These are phyloP conservation scores for Tetradesmus obliquus DNA, from an alignment of 139 green algal species.

Conservation along the genomic window DNA sequence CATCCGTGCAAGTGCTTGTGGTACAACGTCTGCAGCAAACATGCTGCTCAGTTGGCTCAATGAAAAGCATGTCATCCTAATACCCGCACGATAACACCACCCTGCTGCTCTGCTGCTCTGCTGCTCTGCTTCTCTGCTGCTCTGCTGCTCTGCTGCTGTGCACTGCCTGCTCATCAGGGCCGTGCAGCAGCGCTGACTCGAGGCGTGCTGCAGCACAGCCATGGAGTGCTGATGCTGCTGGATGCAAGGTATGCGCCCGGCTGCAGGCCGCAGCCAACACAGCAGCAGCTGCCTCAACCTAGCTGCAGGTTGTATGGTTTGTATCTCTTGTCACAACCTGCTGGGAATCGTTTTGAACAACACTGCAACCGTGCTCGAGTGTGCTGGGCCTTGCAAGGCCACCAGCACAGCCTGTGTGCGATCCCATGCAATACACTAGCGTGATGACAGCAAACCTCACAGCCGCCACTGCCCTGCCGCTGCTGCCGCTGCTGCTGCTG, in stretches of 20 bases:
- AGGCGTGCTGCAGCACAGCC: slow-evolving; percentile 59
- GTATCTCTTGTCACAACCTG: no score
- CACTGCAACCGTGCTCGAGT: no score
- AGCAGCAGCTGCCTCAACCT: not conserved
- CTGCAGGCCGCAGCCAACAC: not conserved
- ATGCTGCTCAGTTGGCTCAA: no score
- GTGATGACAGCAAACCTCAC: not conserved
- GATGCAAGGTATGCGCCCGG: slow-evolving; percentile 70
- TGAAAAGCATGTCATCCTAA: no score
- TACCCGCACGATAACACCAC: no score
- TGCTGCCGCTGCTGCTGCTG: not conserved
- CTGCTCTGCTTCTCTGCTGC: slow-evolving; percentile 14
- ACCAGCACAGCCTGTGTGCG: not conserved
- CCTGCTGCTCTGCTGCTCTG: not conserved
- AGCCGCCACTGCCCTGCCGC: not conserved
- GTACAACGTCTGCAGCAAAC: no score
- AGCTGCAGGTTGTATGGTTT: not conserved
- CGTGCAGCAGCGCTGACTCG: slow-evolving; percentile 73
- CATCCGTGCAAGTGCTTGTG: no score
- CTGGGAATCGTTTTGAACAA: not conserved
- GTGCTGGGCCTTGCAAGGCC: not conserved
- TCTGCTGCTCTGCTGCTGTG: slow-evolving; percentile 21
- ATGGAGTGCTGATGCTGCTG: slow-evolving; percentile 84
- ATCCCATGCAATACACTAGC: no score
- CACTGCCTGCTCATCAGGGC: slow-evolving; percentile 57